Evolutionary conservation across 176 grass and related monocot genomes (phyloP), one percentile per base, ranked within the genome.

Genomic region (Aegilops bicornis): DNA sequence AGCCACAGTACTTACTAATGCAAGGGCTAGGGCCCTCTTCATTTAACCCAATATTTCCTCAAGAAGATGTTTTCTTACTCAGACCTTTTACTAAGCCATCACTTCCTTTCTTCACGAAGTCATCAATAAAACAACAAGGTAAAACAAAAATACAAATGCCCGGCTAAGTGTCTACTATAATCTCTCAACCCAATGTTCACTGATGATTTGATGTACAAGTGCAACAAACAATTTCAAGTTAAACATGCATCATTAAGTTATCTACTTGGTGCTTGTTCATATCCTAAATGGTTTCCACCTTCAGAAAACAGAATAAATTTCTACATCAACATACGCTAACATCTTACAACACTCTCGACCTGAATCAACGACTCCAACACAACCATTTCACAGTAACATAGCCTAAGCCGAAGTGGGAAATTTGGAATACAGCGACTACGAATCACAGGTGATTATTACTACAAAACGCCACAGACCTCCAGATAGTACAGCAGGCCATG

Each of bases 11-110:
- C 93, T 72, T 47, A 76, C 88, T 95, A 25, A 20, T 39, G 93
- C 88, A 95, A 91, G 75, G 64, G 91, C 93, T 81, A 93, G 88
- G 91, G 86, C 86, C 82, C 90, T 88, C 88, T 95, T 81, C 82
- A 42, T 94, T 83, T 40, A 50, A 47, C 74, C 86, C 80, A 61
- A 84, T 84, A 80, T 7, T 76, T 64, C 64, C 72, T 88, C 78
- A 83, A 89, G 86, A 89, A 86, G 69, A 84, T 82, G 80, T 75
- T 91, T 81, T 85, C 86, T 82, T 78, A 82, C 43, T 95, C 88
- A 89, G 86, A 86, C 91, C 93, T 93, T 95, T 95, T 95, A 92
- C 93, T 74, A 81, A 84, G 72, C 7, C 90, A 92, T 95, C 91
- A 93, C 78, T 86, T 95, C 93, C 93, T 88, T 90, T 88, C 83